A percentile compares a stretch with the other conserved stretches of the same genome.
phyloP scores from a whole-genome alignment of 2,329 filamentous ascomycete genomes.

The Aspergillus aculeatus region DNA sequence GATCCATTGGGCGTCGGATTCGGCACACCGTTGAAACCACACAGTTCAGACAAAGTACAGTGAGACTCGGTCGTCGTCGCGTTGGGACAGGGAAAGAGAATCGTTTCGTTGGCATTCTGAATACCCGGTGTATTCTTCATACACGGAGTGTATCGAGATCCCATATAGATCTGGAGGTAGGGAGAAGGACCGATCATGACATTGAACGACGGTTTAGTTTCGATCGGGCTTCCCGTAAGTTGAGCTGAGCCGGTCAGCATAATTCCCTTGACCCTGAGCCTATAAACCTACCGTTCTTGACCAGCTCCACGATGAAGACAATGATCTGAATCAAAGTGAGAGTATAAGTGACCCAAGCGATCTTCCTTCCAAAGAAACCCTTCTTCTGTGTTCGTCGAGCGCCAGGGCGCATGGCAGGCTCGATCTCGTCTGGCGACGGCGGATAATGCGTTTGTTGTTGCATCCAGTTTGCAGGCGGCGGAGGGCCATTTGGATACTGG shows the following conservation, averaged over 20 bases:
- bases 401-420: slow-evolving; percentile 19
- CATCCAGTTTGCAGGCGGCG: slow-evolving; percentile 37
- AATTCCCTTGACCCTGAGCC: background rate
- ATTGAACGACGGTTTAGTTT: slow-evolving; percentile 82
- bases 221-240: slow-evolving; percentile 68
- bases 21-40: slow-evolving; percentile 76
- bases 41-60: slow-evolving; percentile 76
- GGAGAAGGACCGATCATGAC: slow-evolving; percentile 94
- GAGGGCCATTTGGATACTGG: slow-evolving; percentile 35
- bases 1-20: slow-evolving; percentile 56
- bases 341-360: slow-evolving; percentile 79
- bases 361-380: slow-evolving; percentile 57
- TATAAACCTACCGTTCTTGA: slow-evolving; percentile 68
- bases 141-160: slow-evolving; percentile 85
- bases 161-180: slow-evolving; percentile 94
- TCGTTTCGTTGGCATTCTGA: slow-evolving; percentile 35
- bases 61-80: slow-evolving; percentile 60
- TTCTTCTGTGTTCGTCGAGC: slow-evolving; percentile 40
- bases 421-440: slow-evolving; percentile 52
- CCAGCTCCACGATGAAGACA: slow-evolving; percentile 87
- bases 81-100: slow-evolving; percentile 76
- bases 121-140: slow-evolving; percentile 70
- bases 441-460: slow-evolving; percentile 47
- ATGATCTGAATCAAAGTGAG: slow-evolving; percentile 73
- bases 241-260: slow-evolving; percentile 51